These are phyloP conservation scores for Epichloe coenophiala DNA, from an alignment of 2,329 filamentous ascomycete species.

Conservation along the genomic window DNA sequence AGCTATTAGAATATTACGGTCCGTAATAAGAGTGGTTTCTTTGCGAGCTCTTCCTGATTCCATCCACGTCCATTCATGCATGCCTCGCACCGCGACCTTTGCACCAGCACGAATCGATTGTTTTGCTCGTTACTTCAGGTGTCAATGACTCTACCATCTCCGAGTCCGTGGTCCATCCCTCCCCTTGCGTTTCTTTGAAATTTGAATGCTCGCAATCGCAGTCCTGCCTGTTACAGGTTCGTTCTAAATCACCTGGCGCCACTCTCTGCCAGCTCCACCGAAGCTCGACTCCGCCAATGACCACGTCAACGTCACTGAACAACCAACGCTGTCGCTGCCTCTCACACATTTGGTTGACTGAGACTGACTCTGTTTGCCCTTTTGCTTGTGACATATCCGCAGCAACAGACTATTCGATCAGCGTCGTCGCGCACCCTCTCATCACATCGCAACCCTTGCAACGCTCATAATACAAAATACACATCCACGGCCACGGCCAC, in stretches of 20 bases:
- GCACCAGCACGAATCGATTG: neutral
- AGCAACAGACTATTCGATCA: neutral
- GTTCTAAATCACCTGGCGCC: no score
- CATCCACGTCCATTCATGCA: constrained; percentile 13
- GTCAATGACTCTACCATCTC: no score
- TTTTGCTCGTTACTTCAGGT: no score
- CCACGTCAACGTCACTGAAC: constrained; percentile 1
- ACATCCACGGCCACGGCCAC: constrained; percentile 1
- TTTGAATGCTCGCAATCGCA: neutral
- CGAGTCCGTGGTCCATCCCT: no score
- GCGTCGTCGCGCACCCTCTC: neutral
- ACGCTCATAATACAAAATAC: neutral
- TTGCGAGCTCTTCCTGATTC: constrained; percentile 14
- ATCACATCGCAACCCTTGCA: neutral
- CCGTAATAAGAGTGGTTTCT: no score
- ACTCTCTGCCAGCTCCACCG: constrained; percentile 1
- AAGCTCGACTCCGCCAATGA: constrained; percentile 2
- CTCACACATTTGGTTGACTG: neutral
- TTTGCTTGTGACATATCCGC: neutral
- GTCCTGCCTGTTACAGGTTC: neutral
- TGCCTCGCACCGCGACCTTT: neutral
- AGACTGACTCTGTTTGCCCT: neutral
- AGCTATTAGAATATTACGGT: no score
- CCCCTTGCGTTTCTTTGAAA: neutral
- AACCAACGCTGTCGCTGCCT: neutral